phyloP scores from a whole-genome alignment of 1,284 basidiomycete species.

The Grifola frondosa region DNA sequence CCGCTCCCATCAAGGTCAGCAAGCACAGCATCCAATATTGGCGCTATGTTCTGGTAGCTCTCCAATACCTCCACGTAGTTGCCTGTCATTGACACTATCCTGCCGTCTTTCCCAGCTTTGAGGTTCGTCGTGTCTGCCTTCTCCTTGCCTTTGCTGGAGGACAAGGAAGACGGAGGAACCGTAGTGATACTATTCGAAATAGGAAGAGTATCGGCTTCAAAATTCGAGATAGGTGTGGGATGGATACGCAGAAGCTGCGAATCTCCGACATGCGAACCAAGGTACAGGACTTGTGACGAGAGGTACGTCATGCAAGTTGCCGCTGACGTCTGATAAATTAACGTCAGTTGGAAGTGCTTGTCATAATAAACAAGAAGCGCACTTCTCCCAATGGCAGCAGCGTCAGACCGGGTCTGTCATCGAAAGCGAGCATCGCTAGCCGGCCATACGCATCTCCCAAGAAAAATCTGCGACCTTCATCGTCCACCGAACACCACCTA shows the following conservation, averaged over 20 bases:
- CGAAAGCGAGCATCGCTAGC: conserved; percentile 63
- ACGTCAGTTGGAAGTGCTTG: background rate
- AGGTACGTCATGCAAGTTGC: conserved; percentile 77
- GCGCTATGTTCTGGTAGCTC: conserved; percentile 80
- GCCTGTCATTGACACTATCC: conserved; percentile 49
- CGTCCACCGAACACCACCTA: conserved; percentile 53
- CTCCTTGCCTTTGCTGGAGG: conserved; percentile 20
- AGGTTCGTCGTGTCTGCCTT: conserved; percentile 17
- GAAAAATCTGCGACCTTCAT: conserved; percentile 50
- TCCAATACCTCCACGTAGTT: conserved; percentile 60
- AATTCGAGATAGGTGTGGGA: conserved; percentile 40
- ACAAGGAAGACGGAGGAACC: conserved; percentile 31
- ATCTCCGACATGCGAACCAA: conserved; percentile 84
- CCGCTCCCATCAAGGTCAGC: conserved; percentile 76
- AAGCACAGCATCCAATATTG: conserved; percentile 82
- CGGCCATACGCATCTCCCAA: conserved; percentile 81
- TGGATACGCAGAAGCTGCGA: conserved; percentile 73
- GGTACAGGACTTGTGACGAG: conserved; percentile 71
- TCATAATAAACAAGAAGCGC: conserved; percentile 17
- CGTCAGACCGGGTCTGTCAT: conserved; percentile 49
- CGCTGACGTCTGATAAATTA: conserved; percentile 60
- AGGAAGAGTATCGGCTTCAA: conserved; percentile 47
- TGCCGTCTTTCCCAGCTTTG: conserved; percentile 34
- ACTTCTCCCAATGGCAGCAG: conserved; percentile 77
- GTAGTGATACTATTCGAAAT: conserved; percentile 48